Percentiles rank a stretch among this genome's conserved stretches.
Conservation (phyloP, 1,139 yeast species). For the Suhomyces maxii region DNA sequence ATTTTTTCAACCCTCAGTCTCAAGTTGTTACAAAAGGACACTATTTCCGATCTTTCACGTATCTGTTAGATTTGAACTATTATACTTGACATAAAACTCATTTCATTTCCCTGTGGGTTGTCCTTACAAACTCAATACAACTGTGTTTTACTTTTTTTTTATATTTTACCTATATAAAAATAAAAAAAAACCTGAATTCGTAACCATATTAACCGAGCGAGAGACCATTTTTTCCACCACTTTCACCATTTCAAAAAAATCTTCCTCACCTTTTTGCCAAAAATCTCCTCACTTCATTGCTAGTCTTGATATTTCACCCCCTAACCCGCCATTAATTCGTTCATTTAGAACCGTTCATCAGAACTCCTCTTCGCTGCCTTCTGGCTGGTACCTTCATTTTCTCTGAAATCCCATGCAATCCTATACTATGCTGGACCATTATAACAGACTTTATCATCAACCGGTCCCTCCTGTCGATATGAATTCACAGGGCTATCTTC, state of each 20-base stretch:
- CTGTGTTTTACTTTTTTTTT: too few relatives aligned
- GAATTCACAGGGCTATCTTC: not conserved
- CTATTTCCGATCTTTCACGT: not conserved
- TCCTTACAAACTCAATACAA: not conserved
- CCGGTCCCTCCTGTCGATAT: not conserved
- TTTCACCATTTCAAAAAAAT: not conserved
- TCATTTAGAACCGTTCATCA: too few relatives aligned
- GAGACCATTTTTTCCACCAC: not conserved
- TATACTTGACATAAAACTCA: not conserved
- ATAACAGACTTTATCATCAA: not conserved
- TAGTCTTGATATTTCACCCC: too few relatives aligned
- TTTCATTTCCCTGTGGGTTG: not conserved
- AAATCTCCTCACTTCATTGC: too few relatives aligned
- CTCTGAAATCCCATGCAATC: not conserved
- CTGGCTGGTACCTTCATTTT: not conserved
- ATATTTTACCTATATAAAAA: too few relatives aligned
- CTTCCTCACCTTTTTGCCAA: not conserved
- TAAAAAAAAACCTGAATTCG: not conserved
- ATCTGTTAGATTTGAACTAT: too few relatives aligned
- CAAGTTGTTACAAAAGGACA: not conserved
- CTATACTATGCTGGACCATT: slow-evolving; percentile 7
- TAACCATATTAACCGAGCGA: not conserved
- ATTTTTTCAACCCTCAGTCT: not conserved
- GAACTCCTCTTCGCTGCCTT: not conserved
- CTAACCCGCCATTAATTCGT: too few relatives aligned